Evolutionary conservation across 1,284 basidiomycete genomes (phyloP), one percentile per base, ranked within the genome.

Genomic region (Boletus semigastroideus): DNA sequence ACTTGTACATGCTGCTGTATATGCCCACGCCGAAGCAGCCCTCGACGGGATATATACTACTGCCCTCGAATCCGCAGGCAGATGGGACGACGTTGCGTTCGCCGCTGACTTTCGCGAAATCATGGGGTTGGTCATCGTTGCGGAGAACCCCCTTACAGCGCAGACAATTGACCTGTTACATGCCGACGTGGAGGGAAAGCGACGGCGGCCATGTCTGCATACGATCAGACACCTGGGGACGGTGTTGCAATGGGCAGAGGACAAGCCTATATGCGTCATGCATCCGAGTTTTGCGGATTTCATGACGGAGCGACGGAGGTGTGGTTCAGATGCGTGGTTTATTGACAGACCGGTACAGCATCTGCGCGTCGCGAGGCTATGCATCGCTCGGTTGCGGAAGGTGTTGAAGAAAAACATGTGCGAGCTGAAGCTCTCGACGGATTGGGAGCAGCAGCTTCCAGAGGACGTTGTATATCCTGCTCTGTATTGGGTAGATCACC

Each of bases 91-190:
- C 5, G 28, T n/a, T 19, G 54, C 56, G 1, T 67, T 67, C 27
- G 58, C 66, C n/a, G 31, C 49, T 22, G 65, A 71, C 51, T 67
- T 67, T 47, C 67, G 66, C n/a, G 67, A 71, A 11, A 68, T 71
- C 44, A 54, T 71, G 48, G 67, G 65, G 3, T 27, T 71, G 5
- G 44, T 69, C 41, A 52, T 71, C 38, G 62, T 67, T n/a, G 62
- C 64, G 0, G 46, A 57, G 48, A 58, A 66, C 40, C 65, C 67
- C 12, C 51, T 71, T 34, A 58, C 58, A 0, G 52, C 64, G 1
- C 43, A 28, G 5, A 58, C 56, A 1, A 67, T 67, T n/a, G 68
- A 71, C 37, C 42, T 60, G 16, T 54, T 67, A 34, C 68, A 67
- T 12, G 53, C 56, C 25, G 41, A 53, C 4, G 34, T 39, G 46